These are phyloP conservation scores for Boletus rubroflammeus DNA, from an alignment of 768 basidiomycete genomes.

Conservation along the genomic window DNA sequence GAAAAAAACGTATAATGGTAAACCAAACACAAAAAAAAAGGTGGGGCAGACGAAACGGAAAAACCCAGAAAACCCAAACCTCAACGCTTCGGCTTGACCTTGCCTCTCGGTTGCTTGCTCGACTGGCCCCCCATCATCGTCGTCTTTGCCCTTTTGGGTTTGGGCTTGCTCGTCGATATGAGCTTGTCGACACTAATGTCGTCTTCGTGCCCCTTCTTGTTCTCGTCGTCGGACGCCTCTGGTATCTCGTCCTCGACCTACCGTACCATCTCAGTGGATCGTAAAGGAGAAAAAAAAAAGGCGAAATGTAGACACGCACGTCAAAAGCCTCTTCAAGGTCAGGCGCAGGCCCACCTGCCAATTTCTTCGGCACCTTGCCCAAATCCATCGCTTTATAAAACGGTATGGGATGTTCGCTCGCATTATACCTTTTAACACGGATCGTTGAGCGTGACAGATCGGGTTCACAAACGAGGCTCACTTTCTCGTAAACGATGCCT, in stretches of 20 bases:
- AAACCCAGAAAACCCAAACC: not conserved
- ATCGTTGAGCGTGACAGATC: no score
- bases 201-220: conserved; percentile 28
- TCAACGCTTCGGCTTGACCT: conserved; percentile 19
- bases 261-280: conserved; percentile 1
- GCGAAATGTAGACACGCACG: conserved; percentile 38
- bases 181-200: conserved; percentile 55
- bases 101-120: conserved; percentile 19
- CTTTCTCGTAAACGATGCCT: conserved; percentile 84
- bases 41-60: not conserved
- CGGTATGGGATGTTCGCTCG: conserved; percentile 85
- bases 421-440: conserved; percentile 69
- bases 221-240: conserved; percentile 51
- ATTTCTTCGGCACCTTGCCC: conserved; percentile 76
- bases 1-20: not conserved
- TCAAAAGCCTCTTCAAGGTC: conserved; percentile 93
- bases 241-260: conserved; percentile 45
- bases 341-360: conserved; percentile 69
- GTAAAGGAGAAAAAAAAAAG: not conserved
- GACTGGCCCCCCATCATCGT: not conserved
- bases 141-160: conserved; percentile 27
- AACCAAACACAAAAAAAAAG: not conserved
- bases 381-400: conserved; percentile 88
- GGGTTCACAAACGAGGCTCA: conserved; percentile 34
- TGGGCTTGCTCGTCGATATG: conserved; percentile 51